Conservation (phyloP, 345 rosid species). For the Trapa incisa region DNA sequence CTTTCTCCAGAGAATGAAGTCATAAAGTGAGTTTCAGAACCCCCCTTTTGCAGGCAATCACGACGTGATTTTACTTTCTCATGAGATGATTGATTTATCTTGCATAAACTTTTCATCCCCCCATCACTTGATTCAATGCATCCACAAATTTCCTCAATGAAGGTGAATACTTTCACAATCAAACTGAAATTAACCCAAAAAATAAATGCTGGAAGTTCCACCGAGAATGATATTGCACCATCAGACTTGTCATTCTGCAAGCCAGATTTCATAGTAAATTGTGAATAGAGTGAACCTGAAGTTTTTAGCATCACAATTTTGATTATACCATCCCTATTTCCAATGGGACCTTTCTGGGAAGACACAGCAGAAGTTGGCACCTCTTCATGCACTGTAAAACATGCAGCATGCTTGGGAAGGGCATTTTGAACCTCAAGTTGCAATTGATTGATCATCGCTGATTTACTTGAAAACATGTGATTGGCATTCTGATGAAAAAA, state of each 20-base stretch:
- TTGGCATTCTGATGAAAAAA: slow-evolving; percentile 7
- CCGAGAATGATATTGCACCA: slow-evolving; percentile 37
- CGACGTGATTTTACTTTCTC: slow-evolving; percentile 17
- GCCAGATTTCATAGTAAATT: slow-evolving; percentile 22
- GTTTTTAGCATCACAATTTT: slow-evolving; percentile 53
- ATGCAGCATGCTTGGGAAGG: slow-evolving; percentile 45
- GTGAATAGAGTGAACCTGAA: slow-evolving; percentile 38
- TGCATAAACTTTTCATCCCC: slow-evolving; percentile 10
- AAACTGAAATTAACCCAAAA: slow-evolving; percentile 61
- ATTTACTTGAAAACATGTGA: slow-evolving; percentile 15
- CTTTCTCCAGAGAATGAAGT: slow-evolving; percentile 31
- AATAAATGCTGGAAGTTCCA: slow-evolving; percentile 50
- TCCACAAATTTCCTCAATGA: slow-evolving; percentile 37
- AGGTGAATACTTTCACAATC: slow-evolving; percentile 38
- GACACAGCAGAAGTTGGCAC: slow-evolving; percentile 17
- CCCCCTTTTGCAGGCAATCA: background rate
- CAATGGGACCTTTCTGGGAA: slow-evolving; percentile 24
- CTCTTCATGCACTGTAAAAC: slow-evolving; percentile 21
- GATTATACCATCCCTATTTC: slow-evolving; percentile 25
- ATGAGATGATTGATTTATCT: slow-evolving; percentile 17
- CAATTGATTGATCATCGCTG: slow-evolving; percentile 31
- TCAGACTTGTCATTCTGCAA: slow-evolving; percentile 27
- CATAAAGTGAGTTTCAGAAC: slow-evolving; percentile 14
- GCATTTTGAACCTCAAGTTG: slow-evolving; percentile 48
- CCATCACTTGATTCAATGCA: slow-evolving; percentile 20